Evolutionary conservation across 352 stramenopile genomes (phyloP).

Genomic region (Albugo laibachii): DNA sequence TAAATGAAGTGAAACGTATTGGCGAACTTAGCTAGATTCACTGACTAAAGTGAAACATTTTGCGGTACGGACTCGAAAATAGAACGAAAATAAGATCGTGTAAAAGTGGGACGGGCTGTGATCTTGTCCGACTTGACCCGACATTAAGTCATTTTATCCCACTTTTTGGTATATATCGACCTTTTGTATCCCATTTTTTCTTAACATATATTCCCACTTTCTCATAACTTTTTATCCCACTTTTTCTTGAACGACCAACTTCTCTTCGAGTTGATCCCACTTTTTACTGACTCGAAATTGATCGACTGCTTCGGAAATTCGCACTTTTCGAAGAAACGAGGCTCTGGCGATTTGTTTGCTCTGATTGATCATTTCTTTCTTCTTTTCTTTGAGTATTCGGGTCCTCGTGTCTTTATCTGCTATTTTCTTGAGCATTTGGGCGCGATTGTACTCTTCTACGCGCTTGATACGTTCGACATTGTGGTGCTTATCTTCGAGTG

Average conservation of each 20-base stretch:
- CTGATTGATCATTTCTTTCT: slow-evolving; percentile 27
- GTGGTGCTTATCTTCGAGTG: slow-evolving; percentile 30
- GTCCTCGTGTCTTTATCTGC: slow-evolving; percentile 34
- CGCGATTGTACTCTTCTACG: slow-evolving; percentile 41
- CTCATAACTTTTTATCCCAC: no score
- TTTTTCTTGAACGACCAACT: slow-evolving; percentile 10
- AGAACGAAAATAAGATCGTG: no score
- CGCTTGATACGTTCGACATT: slow-evolving; percentile 58
- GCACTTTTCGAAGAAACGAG: slow-evolving; percentile 41
- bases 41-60: no score
- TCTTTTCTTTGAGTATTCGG: slow-evolving; percentile 35
- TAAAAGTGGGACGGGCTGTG: no score
- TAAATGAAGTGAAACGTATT: no score
- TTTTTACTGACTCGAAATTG: slow-evolving; percentile 38
- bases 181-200: no score
- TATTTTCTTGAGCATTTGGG: slow-evolving; percentile 34
- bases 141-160: no score
- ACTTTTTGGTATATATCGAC: no score
- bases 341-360: slow-evolving; percentile 43
- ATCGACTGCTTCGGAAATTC: slow-evolving; percentile 40
- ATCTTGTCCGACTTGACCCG: no score
- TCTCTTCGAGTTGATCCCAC: slow-evolving; percentile 65
- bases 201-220: no score
- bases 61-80: no score
- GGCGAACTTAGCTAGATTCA: no score